These are phyloP conservation scores for Pezicula rhizophila DNA, from an alignment of 2,329 filamentous ascomycete genomes.

Conservation along the genomic window DNA sequence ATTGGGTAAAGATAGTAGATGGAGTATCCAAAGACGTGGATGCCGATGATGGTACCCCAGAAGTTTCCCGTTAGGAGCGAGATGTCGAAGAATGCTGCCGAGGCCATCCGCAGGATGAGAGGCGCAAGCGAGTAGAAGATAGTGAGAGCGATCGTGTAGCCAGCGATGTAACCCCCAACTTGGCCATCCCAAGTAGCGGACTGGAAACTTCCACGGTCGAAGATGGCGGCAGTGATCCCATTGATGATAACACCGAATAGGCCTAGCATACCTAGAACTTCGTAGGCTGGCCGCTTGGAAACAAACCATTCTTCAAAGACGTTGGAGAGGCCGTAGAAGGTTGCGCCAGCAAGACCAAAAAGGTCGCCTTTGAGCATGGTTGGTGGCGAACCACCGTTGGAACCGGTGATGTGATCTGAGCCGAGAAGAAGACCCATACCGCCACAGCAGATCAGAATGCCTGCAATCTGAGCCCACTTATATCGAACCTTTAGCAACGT, in stretches of 20 bases:
- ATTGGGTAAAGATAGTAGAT: slow-evolving; percentile 93
- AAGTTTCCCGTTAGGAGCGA: slow-evolving; percentile 91
- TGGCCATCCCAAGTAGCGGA: slow-evolving; percentile 57
- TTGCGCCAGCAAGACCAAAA: slow-evolving; percentile 83
- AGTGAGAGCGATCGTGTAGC: slow-evolving; percentile 77
- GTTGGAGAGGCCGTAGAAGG: slow-evolving; percentile 86
- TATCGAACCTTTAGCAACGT: slow-evolving; percentile 81
- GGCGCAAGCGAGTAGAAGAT: slow-evolving; percentile 88
- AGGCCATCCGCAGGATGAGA: slow-evolving; percentile 80
- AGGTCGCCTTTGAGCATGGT: slow-evolving; percentile 85
- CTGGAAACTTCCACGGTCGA: slow-evolving; percentile 72
- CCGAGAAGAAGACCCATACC: slow-evolving; percentile 82
- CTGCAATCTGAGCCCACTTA: slow-evolving; percentile 74
- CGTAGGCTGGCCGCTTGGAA: slow-evolving; percentile 77
- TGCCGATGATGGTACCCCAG: slow-evolving; percentile 91
- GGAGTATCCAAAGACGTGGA: slow-evolving; percentile 72
- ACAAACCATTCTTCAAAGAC: slow-evolving; percentile 94
- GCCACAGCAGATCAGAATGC: slow-evolving; percentile 85
- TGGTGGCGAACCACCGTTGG: slow-evolving; percentile 60
- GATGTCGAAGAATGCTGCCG: slow-evolving; percentile 94
- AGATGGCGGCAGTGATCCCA: slow-evolving; percentile 83
- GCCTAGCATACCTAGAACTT: slow-evolving; percentile 86
- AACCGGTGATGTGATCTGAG: slow-evolving; percentile 77
- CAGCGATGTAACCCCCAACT: slow-evolving; percentile 77
- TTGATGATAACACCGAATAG: slow-evolving; percentile 88